Base-by-base conservation (phyloP, 73 alveolate genomes). In the Tetrahymena elliotti region DNA sequence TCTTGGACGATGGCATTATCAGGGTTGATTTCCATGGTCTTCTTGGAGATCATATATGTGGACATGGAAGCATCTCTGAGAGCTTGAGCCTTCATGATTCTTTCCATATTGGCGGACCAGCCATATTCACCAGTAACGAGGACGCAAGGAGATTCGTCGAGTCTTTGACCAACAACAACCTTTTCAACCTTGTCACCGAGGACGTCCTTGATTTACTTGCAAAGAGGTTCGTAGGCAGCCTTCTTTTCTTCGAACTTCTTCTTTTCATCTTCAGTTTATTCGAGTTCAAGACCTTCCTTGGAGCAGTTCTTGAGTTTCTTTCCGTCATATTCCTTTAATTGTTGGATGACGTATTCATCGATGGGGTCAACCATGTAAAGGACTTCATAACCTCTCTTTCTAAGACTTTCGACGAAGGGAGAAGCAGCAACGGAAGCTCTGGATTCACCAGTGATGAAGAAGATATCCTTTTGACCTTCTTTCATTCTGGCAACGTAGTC, bases 51-150 rank as follows among this genome's bases (percentile, higher is more conserved):
- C 99, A 99, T 99, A 98, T 99, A 99, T 39, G 99, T 95, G 93
- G 99, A 98, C 99, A 99, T 99, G 94, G 99, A 97, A 96, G 98
- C 96, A 97, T 99, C 99, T 95, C 99, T 98, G 95, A 99, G 99
- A 54, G 99, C 99, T 97, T 99, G 99, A 84, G 99, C 99, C 94
- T 96, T 96, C 99, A 99, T 99, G 98, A 99, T 99, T 96, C 99
- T 98, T 97, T 99, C 99, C 99, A 99, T 99, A 98, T 99, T 99
- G 83, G 99, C 99, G 36, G 99, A 97, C 99, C 99, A 99, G 83
- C 99, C 99, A 97, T 98, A 97, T 97, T 99, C 99, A 35, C 99
- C 98, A 84, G 99, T 99, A 95, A 99, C 99, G 93, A 99, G 98
- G 93, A 99, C 99, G 97, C 99, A 99, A 52, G 99, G 99, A 47